Conservation (phyloP, 495 filamentous ascomycete species). For the Annulohypoxylon maeteangense region DNA sequence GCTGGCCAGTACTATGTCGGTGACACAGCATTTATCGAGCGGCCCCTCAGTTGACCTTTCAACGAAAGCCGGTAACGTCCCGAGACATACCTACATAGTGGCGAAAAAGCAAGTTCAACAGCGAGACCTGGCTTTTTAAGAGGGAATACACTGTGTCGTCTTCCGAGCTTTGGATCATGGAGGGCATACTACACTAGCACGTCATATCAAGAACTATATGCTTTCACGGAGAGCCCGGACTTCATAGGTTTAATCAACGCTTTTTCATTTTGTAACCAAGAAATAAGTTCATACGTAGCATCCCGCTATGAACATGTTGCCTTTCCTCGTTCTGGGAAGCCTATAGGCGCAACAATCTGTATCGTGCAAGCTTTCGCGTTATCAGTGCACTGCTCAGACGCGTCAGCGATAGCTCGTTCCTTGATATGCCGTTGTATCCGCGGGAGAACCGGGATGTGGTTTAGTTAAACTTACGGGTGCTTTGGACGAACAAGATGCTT, state of each 20-base stretch:
- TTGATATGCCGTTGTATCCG: neutral
- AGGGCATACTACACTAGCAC: neutral
- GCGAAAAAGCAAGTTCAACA: neutral
- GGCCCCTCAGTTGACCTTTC: neutral
- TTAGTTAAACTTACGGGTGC: neutral
- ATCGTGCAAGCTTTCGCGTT: slow-evolving; percentile 1
- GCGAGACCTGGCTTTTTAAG: neutral
- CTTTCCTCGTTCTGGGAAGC: slow-evolving; percentile 1
- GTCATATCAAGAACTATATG: neutral
- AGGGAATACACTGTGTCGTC: neutral
- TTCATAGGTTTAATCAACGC: neutral
- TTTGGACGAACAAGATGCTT: neutral
- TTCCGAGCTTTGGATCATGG: neutral
- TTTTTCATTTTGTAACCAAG: neutral
- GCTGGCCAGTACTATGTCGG: neutral
- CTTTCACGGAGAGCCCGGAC: neutral
- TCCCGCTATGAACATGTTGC: slow-evolving; percentile 3
- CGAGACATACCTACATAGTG: neutral
- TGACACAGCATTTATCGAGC: neutral
- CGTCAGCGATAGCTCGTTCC: neutral
- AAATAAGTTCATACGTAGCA: neutral
- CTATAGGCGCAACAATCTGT: slow-evolving; percentile 8
- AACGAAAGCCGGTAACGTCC: neutral
- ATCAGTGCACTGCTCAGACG: neutral
- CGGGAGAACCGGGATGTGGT: neutral